Conservation (phyloP, 345 rosid species). For the Odontarrhena argentea region DNA sequence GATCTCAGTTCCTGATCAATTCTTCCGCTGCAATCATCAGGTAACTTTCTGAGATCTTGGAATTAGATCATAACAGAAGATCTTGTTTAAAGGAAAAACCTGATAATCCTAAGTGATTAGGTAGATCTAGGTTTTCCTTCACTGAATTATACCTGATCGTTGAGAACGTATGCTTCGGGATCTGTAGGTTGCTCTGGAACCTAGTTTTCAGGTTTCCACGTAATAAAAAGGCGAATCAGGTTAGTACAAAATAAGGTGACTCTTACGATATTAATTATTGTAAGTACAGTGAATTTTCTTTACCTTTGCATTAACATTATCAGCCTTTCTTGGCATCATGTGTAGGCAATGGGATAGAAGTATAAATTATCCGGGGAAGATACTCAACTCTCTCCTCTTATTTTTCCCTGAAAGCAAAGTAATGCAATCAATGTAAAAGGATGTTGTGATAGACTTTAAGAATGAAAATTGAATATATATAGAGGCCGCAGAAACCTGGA, state of each 20-base stretch:
- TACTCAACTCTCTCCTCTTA: conserved; percentile 90
- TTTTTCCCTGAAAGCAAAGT: conserved; percentile 63
- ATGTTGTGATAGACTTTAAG: background rate
- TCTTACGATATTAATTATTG: background rate
- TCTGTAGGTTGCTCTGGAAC: conserved; percentile 71
- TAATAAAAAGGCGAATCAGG: conserved; percentile 10
- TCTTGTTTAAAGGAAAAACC: no score
- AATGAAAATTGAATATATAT: background rate
- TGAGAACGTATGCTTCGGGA: conserved; percentile 78
- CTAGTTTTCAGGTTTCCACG: conserved; percentile 73
- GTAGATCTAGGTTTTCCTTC: no score
- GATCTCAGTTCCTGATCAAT: no score
- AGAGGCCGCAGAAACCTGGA: conserved; percentile 63
- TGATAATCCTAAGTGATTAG: no score
- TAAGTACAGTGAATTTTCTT: conserved; percentile 15
- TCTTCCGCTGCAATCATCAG: no score
- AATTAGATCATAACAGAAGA: no score
- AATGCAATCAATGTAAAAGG: background rate
- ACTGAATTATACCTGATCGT: conserved; percentile 74
- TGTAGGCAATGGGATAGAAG: conserved; percentile 92
- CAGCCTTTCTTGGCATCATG: conserved; percentile 76
- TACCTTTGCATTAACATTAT: conserved; percentile 57
- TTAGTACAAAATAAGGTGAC: conserved; percentile 15
- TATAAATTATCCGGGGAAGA: conserved; percentile 63
- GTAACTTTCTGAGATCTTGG: no score